Conservation (phyloP, 2,329 filamentous ascomycete genomes). For the Septoria petroselini region DNA sequence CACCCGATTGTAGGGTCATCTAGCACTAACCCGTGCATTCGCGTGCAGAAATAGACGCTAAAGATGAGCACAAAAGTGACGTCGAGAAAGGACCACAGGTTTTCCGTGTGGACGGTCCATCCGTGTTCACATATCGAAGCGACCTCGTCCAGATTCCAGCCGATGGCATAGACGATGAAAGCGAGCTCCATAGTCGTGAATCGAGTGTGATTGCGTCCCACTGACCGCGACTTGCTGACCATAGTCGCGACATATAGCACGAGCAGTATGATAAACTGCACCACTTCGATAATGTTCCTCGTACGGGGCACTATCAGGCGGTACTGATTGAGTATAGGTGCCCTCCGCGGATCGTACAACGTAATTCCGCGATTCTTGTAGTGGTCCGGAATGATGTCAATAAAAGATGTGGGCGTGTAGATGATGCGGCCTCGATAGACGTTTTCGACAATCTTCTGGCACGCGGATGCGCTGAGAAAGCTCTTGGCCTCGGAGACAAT, state of each 20-base stretch:
- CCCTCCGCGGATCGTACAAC: conserved; percentile 72
- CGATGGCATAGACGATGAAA: conserved; percentile 71
- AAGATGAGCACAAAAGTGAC: conserved; percentile 74
- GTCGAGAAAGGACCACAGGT: conserved; percentile 84
- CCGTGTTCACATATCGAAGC: conserved; percentile 73
- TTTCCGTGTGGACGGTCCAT: conserved; percentile 81
- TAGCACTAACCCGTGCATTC: conserved; percentile 61
- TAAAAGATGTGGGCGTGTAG: conserved; percentile 76
- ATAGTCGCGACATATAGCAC: conserved; percentile 69
- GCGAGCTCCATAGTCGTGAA: conserved; percentile 56
- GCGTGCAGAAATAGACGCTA: conserved; percentile 63
- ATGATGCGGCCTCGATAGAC: conserved; percentile 78
- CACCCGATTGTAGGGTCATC: conserved; percentile 38
- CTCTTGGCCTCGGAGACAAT: conserved; percentile 79
- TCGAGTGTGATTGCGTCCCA: conserved; percentile 35
- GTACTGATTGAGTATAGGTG: conserved; percentile 78
- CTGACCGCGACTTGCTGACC: conserved; percentile 60
- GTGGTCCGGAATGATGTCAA: conserved; percentile 79
- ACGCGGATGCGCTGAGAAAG: conserved; percentile 73
- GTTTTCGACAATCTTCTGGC: conserved; percentile 76
- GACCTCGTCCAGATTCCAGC: conserved; percentile 76
- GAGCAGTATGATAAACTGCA: conserved; percentile 69
- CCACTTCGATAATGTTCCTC: conserved; percentile 69
- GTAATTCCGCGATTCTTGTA: conserved; percentile 83
- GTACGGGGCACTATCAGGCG: conserved; percentile 78